Percentiles rank a stretch among this genome's conserved stretches.
Evolutionary conservation across 2,329 filamentous ascomycete species (phyloP).

Genomic region (Juglanconis sp.): DNA sequence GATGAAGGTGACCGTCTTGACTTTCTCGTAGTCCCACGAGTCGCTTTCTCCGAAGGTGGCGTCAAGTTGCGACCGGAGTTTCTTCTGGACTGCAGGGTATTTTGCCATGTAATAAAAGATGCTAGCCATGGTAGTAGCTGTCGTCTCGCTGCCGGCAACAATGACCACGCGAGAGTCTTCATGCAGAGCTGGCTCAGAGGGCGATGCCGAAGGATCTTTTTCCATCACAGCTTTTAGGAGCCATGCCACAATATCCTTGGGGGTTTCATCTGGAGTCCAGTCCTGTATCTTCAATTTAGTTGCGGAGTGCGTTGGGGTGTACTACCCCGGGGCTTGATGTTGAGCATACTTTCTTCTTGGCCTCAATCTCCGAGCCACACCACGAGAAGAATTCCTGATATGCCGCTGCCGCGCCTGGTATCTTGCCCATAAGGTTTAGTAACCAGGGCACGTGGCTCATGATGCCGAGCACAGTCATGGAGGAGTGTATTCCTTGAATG

Average conservation of each 20-base stretch:
- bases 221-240: constrained; percentile 35
- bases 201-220: constrained; percentile 32
- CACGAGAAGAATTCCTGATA: constrained; percentile 30
- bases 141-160: constrained; percentile 19
- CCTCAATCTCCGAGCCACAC: constrained; percentile 27
- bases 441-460: constrained; percentile 34
- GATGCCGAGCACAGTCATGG: constrained; percentile 32
- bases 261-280: constrained; percentile 25
- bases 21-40: constrained; percentile 13
- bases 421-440: constrained; percentile 26
- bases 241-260: constrained; percentile 37
- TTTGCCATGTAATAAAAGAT: constrained; percentile 19
- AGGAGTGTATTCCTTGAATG: constrained; percentile 32
- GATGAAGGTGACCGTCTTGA: constrained; percentile 9
- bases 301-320: too few relatives aligned
- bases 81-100: constrained; percentile 9
- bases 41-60: constrained; percentile 1
- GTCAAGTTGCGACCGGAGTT: constrained; percentile 13
- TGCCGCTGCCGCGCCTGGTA: constrained; percentile 27
- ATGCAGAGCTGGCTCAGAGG: constrained; percentile 26
- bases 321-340: background rate
- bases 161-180: constrained; percentile 29
- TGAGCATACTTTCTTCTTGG: constrained; percentile 28
- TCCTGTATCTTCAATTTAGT: constrained; percentile 14
- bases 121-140: constrained; percentile 15